These are phyloP conservation scores for Purshia tridentata DNA, from an alignment of 306 rosid species.

Conservation along the genomic window DNA sequence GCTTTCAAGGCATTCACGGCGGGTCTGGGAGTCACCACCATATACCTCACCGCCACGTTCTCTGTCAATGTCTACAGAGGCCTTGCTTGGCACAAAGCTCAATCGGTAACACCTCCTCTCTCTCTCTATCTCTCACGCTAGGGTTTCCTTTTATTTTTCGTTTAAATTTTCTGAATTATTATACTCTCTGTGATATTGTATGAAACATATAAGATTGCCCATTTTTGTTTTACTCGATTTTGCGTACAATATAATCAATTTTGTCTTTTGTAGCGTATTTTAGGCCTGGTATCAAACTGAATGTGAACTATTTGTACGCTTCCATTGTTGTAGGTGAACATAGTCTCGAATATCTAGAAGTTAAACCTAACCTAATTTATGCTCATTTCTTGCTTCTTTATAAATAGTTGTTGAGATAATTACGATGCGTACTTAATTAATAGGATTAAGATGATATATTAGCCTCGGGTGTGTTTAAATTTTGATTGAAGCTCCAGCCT, in stretches of 20 bases:
- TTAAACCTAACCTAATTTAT: not conserved
- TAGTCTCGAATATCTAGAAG: not conserved
- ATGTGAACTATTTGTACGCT: too few species aligned
- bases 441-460: not conserved
- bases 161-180: not conserved
- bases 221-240: not conserved
- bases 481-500: not conserved
- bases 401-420: not conserved
- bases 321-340: too few species aligned
- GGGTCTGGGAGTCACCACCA: constrained; percentile 61
- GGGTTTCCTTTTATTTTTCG: not conserved
- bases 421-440: too few species aligned
- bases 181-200: not conserved
- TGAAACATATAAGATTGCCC: not conserved
- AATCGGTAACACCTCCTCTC: constrained; percentile 43
- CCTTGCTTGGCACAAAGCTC: constrained; percentile 84
- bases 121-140: constrained; percentile 8
- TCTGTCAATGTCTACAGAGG: constrained; percentile 76
- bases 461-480: not conserved
- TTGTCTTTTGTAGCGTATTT: too few species aligned
- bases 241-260: too few species aligned
- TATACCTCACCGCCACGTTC: constrained; percentile 74
- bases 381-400: not conserved
- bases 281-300: too few species aligned
- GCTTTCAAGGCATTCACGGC: constrained; percentile 80